Base-by-base conservation (phyloP, 805 yeast species). In the Hanseniaspora valbyensis region DNA sequence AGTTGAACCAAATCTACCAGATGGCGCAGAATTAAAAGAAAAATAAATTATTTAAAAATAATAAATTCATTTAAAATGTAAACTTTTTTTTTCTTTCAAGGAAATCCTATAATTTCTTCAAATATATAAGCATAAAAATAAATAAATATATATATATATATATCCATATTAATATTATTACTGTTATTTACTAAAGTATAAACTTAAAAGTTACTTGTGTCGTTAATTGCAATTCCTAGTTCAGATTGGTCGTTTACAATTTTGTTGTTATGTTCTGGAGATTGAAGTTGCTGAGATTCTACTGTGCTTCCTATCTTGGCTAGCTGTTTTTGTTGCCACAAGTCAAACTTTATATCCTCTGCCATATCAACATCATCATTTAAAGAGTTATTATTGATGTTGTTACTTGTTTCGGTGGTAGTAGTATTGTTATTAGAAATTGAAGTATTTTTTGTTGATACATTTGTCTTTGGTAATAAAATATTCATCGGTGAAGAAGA, bases 1-100 rank as follows among this genome's bases (percentile, higher is more conserved):
- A 19, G 83, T 82, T 40, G 83, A 80, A 58, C 74, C 81, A 2
- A 65, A 72, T 22, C 88, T 95, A 0, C 95, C 95, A 0, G 81
- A 78, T 39, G 90, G 87, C 13, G 73, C 78, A 75, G 79, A 73
- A 57, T 73, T 76, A 2, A 77, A 72, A 59, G 66, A 70, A 42
- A 80, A 81, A 79, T 65, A 56, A 55, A 33, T 8, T 12, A 13
- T 14, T 10, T 18, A 13, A 32, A 5, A 32, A 3, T 9, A n/a
- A 16, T 4, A 22, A 26, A 38, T 10, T 43, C 28, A 22, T 26
- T 28, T 28, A n/a, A n/a, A n/a, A n/a, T n/a, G n/a, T n/a, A n/a
- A n/a, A n/a, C n/a, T n/a, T n/a, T n/a, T n/a, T n/a, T n/a, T n/a
- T 28, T 28, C 30, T 28, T 28, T 28, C 12, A 8, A n/a, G n/a